Base-by-base conservation (phyloP, 2,329 filamentous ascomycete genomes). In the Colletotrichum sp. region DNA sequence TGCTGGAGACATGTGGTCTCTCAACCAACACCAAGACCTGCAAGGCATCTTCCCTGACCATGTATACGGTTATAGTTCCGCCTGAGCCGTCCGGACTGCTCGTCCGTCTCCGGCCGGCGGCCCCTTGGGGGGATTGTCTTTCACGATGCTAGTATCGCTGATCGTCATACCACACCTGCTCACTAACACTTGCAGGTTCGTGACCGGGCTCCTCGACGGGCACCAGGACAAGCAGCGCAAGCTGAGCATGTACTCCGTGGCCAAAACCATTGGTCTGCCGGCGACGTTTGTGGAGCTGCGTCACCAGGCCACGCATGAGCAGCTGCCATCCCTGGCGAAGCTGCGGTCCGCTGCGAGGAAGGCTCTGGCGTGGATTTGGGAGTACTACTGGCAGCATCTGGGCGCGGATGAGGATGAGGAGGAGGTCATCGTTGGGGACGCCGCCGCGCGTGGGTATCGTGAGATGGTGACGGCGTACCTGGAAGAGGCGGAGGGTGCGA, bases 291-390 rank as follows among this genome's bases (percentile, higher is more conserved):
- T 98, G 70, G 96, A 98, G 87, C 88, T 98, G 75, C 92, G 96
- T 62, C 96, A 98, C 83, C 95, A 98, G 85, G 95, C 95, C 59
- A 98, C 96, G 55, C 96, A 99, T 83, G 95, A 98, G 84, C 94
- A 96, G 82, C 87, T 98, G 72, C 96, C 96, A 0, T 93, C 93
- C 2, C 87, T 98, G 69, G 89, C 91, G 13, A 92, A 95, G 78
- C 87, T 98, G 77, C 91, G 95, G 69, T 89, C 89, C 44, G 94
- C 94, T 2, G 92, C 94, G 2, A 86, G 89, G 78, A 92, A 93
- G 80, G 95, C 94, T 1, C 87, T 98, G 77, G 88, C 89, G 60
- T 98, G 96, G 96, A 92, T 98, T 68, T 98, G 95, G 95, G 90
- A 93, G 69, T 95, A 95, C 83, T 98, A 98, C 87, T 99, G 96